Base-by-base conservation (phyloP, 495 filamentous ascomycete genomes). In the Neurospora discreta region DNA sequence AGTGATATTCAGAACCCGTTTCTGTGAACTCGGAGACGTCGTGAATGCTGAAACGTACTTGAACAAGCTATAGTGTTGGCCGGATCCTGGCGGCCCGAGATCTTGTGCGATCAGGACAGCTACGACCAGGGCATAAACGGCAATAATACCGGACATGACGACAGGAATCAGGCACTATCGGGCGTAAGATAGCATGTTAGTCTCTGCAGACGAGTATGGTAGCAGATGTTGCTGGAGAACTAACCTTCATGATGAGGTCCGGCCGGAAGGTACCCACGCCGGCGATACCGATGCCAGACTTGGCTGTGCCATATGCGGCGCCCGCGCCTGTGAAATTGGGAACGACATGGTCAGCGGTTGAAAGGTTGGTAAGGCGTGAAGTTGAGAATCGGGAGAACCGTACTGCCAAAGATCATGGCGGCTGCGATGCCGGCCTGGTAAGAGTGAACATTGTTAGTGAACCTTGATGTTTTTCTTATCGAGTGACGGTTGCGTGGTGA, bases 131-230 rank as follows among this genome's bases (percentile, higher is more conserved):
- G 94, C 90, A 83, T 99, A 99, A 74, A 99, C 96, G 42, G 95
- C 95, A 75, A 99, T 93, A 79, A 99, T 99, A 87, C 95, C 95
- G 78, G 95, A 96, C 95, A 99, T 99, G 84, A 99, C 93, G 74
- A 98, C 94, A 70, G 95, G 95, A 77, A 96, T 95, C 43, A 97
- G 85, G 68, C 92, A 97, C 93, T 94, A 74, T 70, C 18, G 6
- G 15, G 11, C 3, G 9, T 36, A 1, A 10, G 0, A 33, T 5
- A 26, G 39, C 18, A 4, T 65, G 18, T 13, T 33, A 36, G 18
- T 39, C 58, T 38, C 36, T 44, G 39, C 7, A 42, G 39, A 13
- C 11, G 10, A n/a, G n/a, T 60, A 39, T 5, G 13, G 20, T 70
- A 40, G 60, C 3, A 15, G n/a, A 15, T 52, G 13, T 13, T 26